A percentile compares a stretch with the other conserved stretches of the same genome.
These are phyloP conservation scores for Conringia planisiliqua DNA, from an alignment of 345 rosid species.

Conservation along the genomic window DNA sequence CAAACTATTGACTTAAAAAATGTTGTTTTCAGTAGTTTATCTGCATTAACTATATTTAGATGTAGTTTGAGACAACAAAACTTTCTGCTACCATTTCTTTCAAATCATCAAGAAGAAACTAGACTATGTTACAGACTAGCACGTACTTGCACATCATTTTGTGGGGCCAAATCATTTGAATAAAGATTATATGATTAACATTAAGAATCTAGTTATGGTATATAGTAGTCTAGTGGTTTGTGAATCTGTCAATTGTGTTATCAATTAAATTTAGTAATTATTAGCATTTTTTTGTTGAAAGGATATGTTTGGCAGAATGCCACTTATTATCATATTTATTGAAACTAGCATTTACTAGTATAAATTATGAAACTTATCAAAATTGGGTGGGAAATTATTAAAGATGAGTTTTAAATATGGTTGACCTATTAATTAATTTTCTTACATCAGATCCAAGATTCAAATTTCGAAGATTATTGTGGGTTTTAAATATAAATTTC, in stretches of 20 bases:
- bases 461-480: background rate
- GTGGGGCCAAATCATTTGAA: no score
- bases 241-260: no score
- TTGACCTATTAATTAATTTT: background rate
- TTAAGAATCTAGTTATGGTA: no score
- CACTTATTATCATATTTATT: background rate
- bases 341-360: background rate
- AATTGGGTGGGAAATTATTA: background rate
- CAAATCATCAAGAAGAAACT: no score
- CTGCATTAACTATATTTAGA: background rate
- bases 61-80: no score
- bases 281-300: background rate
- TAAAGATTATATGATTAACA: no score
- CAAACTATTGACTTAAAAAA: background rate
- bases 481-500: background rate
- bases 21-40: background rate
- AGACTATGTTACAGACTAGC: no score
- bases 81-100: no score
- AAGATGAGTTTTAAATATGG: background rate
- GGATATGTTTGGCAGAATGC: background rate
- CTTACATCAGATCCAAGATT: constrained; percentile 21
- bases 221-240: no score
- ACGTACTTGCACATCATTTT: no score
- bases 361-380: background rate
- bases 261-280: no score